Percentiles rank a stretch among this genome's conserved stretches.
phyloP scores from a whole-genome alignment of 495 filamentous ascomycete species.

The Lophiostoma macrostomum region DNA sequence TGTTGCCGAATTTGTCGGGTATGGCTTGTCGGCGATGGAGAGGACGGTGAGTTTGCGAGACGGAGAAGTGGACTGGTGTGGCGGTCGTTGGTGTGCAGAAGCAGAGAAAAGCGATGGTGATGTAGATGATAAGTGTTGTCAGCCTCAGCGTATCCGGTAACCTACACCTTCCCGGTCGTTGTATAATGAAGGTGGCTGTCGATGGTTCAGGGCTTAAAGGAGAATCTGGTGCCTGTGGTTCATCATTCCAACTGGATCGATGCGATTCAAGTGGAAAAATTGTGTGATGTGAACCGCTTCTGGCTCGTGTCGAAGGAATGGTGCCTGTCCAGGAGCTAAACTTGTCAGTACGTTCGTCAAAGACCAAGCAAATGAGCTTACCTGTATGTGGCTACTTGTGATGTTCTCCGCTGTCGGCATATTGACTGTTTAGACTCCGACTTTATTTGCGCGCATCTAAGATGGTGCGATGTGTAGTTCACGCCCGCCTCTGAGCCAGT shows the following conservation, averaged over 20 bases:
- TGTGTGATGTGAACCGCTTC: background rate
- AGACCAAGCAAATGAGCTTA: background rate
- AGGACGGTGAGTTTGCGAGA: background rate
- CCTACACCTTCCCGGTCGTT: slow-evolving; percentile 18
- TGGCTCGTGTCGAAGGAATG: background rate
- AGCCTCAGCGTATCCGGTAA: slow-evolving; percentile 8
- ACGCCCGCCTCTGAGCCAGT: slow-evolving; percentile 2
- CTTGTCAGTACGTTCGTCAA: background rate
- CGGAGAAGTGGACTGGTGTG: background rate
- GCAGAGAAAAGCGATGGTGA: slow-evolving; percentile 5
- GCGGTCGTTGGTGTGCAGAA: background rate
- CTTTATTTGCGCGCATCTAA: slow-evolving; percentile 5
- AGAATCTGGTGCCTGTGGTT: background rate
- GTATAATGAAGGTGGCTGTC: background rate
- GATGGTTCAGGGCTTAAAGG: background rate
- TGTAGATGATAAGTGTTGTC: slow-evolving; percentile 14
- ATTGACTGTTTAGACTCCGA: background rate
- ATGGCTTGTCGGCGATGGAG: slow-evolving; percentile 22
- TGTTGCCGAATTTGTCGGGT: slow-evolving; percentile 17
- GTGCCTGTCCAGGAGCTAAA: background rate
- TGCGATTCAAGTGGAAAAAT: background rate
- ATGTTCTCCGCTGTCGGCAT: background rate
- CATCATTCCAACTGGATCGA: background rate
- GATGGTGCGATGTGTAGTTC: slow-evolving; percentile 22
- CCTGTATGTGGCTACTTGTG: background rate